These are phyloP conservation scores for Heterobasidion irregulare DNA, from an alignment of 1,284 basidiomycete genomes.

Conservation along the genomic window DNA sequence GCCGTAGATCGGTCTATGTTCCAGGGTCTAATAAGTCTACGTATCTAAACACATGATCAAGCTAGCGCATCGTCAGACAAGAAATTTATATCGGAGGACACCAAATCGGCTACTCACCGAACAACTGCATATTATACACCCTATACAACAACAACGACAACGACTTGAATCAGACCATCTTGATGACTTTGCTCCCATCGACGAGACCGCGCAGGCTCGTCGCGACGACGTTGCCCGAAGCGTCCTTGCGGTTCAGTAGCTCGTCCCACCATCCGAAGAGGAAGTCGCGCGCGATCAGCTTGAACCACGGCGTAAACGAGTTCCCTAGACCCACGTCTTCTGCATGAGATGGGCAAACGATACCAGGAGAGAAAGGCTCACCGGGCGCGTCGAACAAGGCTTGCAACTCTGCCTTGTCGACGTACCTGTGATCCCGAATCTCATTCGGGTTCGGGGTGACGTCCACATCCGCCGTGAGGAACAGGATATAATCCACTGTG, in stretches of 20 bases:
- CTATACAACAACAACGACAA: background rate
- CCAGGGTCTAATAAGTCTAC: too few species aligned
- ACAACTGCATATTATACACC: background rate
- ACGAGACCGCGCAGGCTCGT: conserved; percentile 58
- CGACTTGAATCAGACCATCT: conserved; percentile 48
- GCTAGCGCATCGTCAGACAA: background rate
- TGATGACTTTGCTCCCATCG: conserved; percentile 73
- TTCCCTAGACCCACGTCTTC: conserved; percentile 35
- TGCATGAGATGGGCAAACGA: conserved; percentile 6
- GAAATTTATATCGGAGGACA: background rate
- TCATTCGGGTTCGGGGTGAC: conserved; percentile 86
- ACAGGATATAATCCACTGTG: conserved; percentile 97
- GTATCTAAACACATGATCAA: too few species aligned
- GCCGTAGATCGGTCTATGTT: too few species aligned
- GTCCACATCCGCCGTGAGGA: conserved; percentile 86
- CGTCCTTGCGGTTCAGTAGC: conserved; percentile 57
- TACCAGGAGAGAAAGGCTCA: conserved; percentile 24
- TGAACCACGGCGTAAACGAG: conserved; percentile 99
- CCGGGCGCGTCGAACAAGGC: conserved; percentile 83
- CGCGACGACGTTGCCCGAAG: conserved; percentile 55
- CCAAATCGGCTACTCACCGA: background rate
- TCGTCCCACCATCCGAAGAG: conserved; percentile 99
- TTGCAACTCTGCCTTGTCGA: conserved; percentile 84
- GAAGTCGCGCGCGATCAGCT: conserved; percentile 94
- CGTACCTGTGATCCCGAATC: conserved; percentile 88